Evolutionary conservation across 192 early-diverging fungal species (phyloP).

Genomic region (Mortierella antarctica): DNA sequence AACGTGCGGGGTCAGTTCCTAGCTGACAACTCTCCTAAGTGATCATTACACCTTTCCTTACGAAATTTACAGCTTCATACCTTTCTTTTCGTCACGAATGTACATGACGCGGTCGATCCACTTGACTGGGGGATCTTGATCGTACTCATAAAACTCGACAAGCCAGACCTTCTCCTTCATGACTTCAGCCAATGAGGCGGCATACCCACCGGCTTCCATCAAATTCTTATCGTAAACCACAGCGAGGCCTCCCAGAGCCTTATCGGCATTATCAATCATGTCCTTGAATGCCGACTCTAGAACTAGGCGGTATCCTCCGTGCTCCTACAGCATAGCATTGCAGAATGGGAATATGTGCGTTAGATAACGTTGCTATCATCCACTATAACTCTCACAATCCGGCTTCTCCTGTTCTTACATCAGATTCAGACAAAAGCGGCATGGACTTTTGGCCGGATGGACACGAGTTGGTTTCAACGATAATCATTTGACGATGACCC

Average conservation of each 20-base stretch:
- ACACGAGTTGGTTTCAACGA: constrained; percentile 92
- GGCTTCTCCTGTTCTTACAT: constrained; percentile 61
- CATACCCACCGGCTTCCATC: constrained; percentile 90
- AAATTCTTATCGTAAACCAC: constrained; percentile 90
- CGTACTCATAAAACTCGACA: constrained; percentile 78
- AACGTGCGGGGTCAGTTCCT: background rate
- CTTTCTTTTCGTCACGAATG: constrained; percentile 70
- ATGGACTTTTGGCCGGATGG: constrained; percentile 93
- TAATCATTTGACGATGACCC: constrained; percentile 92
- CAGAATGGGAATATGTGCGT: background rate
- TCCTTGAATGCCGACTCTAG: constrained; percentile 84
- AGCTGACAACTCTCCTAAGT: background rate
- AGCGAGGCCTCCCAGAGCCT: constrained; percentile 76
- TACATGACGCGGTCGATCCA: constrained; percentile 82
- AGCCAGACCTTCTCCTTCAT: constrained; percentile 83
- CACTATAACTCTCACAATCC: too few species aligned
- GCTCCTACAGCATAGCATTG: constrained; percentile 50
- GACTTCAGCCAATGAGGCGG: constrained; percentile 80
- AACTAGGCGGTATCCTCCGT: constrained; percentile 83
- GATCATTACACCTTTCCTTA: too few species aligned
- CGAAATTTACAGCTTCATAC: constrained; percentile 12
- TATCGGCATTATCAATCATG: constrained; percentile 70
- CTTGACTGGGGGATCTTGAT: constrained; percentile 79
- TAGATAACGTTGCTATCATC: background rate
- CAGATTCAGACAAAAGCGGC: constrained; percentile 82